Conservation (phyloP, 257 asterid species). For the Salvia rosmarinus region DNA sequence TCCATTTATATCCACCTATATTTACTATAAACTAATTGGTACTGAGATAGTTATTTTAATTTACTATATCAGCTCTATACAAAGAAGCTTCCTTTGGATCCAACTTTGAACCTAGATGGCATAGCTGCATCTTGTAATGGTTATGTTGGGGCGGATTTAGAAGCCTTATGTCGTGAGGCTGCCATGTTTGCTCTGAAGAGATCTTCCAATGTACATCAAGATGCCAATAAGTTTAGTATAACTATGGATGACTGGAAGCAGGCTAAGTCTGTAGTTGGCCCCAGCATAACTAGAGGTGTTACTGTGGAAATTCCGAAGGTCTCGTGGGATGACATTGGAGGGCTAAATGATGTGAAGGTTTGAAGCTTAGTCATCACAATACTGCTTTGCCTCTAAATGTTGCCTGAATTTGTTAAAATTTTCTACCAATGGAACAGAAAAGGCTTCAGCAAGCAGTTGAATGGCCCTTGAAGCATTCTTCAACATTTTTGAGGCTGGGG, state of each 20-base stretch:
- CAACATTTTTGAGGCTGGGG: conserved; percentile 73
- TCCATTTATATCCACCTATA: neutral
- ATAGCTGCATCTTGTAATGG: conserved; percentile 94
- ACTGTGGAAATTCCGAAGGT: conserved; percentile 87
- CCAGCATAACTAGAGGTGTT: conserved; percentile 94
- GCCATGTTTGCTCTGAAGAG: conserved; percentile 58
- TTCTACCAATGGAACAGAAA: conserved; percentile 64
- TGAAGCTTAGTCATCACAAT: conserved; percentile 28
- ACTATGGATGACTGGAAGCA: conserved; percentile 71
- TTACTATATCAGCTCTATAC: conserved; percentile 67
- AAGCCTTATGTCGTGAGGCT: conserved; percentile 96
- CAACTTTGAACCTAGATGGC: conserved; percentile 55
- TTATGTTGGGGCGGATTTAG: conserved; percentile 94
- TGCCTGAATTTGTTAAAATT: conserved; percentile 28
- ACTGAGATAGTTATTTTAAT: conserved; percentile 21
- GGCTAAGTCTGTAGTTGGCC: conserved; percentile 83
- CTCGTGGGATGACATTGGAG: conserved; percentile 97
- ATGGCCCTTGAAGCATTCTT: conserved; percentile 89
- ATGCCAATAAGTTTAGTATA: conserved; percentile 36
- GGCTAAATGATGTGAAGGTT: conserved; percentile 83
- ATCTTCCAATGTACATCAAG: conserved; percentile 43
- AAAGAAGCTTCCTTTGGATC: conserved; percentile 71
- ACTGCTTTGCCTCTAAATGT: conserved; percentile 16
- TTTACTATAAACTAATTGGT: conserved; percentile 9
- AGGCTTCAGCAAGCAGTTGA: conserved; percentile 97